phyloP scores from a whole-genome alignment of 805 yeast species.

The Yarrowia osloensis region DNA sequence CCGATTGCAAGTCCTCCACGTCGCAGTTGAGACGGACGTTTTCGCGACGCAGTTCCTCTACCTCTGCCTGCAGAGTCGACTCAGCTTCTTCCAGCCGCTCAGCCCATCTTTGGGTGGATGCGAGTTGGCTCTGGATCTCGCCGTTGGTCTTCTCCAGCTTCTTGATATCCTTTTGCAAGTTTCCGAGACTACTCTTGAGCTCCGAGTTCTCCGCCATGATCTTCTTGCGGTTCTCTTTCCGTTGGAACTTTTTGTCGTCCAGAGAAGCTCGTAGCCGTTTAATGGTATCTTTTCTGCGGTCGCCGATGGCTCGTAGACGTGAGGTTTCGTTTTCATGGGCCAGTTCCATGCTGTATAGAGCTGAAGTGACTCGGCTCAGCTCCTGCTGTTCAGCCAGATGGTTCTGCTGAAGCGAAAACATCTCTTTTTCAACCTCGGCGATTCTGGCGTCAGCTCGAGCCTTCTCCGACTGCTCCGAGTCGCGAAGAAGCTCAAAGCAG shows the following conservation, averaged over 20 bases:
- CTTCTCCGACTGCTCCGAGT: conserved; percentile 12
- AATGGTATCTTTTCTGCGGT: conserved; percentile 13
- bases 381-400: conserved; percentile 4
- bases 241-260: conserved; percentile 15
- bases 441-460: conserved; percentile 3
- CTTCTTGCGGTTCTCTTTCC: conserved; percentile 15
- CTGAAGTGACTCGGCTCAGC: not conserved
- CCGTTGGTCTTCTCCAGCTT: conserved; percentile 8
- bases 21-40: conserved; percentile 22
- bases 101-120: conserved; percentile 8
- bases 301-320: not conserved
- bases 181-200: not conserved
- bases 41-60: conserved; percentile 6
- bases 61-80: not conserved
- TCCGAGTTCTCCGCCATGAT: conserved; percentile 15
- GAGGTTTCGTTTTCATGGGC: not conserved
- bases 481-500: conserved; percentile 14
- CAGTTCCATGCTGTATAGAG: not conserved
- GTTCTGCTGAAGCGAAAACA: not conserved
- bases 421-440: conserved; percentile 4
- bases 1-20: conserved; percentile 16
- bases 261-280: not conserved
- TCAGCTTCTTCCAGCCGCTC: conserved; percentile 1
- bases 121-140: conserved; percentile 14
- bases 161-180: not conserved